Evolutionary conservation across 2,329 filamentous ascomycete genomes (phyloP).

Genomic region (Colletotrichum kahawae): DNA sequence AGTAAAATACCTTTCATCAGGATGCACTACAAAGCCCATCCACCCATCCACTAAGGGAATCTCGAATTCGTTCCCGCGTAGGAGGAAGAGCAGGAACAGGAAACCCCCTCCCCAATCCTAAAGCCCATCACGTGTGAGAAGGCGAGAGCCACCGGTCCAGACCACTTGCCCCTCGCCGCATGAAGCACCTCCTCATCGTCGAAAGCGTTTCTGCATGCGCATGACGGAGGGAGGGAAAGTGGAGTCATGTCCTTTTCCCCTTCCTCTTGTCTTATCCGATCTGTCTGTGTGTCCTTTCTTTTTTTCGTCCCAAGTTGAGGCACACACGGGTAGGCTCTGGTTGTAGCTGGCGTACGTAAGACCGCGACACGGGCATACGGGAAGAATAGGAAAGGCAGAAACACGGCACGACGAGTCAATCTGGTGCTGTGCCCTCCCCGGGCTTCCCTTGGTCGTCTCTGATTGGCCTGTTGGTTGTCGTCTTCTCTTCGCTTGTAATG

Average conservation of each 20-base stretch:
- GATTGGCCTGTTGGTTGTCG: neutral
- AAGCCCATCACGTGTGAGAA: slow-evolving; percentile 1
- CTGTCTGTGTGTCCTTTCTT: neutral
- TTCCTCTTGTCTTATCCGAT: neutral
- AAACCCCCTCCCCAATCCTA: neutral
- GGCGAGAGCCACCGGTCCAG: slow-evolving; percentile 15
- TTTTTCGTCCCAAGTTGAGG: slow-evolving; percentile 8
- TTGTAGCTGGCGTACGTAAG: neutral
- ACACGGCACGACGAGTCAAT: neutral
- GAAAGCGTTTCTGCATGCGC: slow-evolving; percentile 16
- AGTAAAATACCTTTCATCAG: neutral
- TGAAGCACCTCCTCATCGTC: slow-evolving; percentile 16
- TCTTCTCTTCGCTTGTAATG: neutral
- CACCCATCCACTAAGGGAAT: neutral
- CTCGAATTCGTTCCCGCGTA: neutral
- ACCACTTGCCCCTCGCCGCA: neutral
- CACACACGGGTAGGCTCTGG: neutral
- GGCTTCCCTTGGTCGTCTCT: neutral
- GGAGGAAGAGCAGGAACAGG: neutral
- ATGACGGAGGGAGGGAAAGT: neutral
- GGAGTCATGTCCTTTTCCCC: neutral
- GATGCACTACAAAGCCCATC: neutral
- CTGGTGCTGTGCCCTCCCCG: neutral
- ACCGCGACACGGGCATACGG: neutral
- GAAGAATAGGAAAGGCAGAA: neutral